Base-by-base conservation (phyloP, 2,329 filamentous ascomycete genomes). In the Chalaropsis thielavioides region DNA sequence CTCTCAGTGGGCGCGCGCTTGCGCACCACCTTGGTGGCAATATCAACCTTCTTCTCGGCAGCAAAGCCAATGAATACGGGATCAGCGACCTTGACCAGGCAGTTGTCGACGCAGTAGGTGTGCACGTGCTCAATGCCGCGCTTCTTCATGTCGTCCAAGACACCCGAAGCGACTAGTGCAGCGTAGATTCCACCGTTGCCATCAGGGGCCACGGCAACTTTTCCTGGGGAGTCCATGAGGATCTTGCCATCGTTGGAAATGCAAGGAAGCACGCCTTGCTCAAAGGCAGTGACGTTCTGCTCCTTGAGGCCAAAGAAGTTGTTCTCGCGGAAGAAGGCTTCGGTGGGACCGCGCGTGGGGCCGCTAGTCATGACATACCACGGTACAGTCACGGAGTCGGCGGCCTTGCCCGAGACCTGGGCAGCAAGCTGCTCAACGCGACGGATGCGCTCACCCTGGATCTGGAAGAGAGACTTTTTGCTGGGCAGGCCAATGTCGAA, bases 321-420 rank as follows among this genome's bases (percentile, higher is more conserved):
- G 79, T 97, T 82, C 76, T 95, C 81, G 74, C 88, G 78, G 76
- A 99, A 97, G 80, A 94, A 99, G 68, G 88, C 80, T 79, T 96
- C 89, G n/a, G 94, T 99, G 49, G 92, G 90, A 68, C 84, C 85
- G 70, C 92, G 84, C 7, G 94, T 99, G 58, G 94, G 94, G 3
- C 94, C 94, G 72, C 90, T 96, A 71, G 94, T 99, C 94, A 99
- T 99, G 76, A 99, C 90, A 77, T 99, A 99, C 94, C 94, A 99
- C 13, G 94, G 94, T 51, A 97, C 86, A 40, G 87, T 80, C 54
- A 84, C 84, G 61, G 78, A 79, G 67, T 77, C 69, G 17, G 69
- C 69, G 8, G 63, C 22, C 40, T 68, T 79, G 66, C 82, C 82
- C 64, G 83, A 79, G 73, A 86, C 84, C 75, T 88, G 85, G 70